phyloP scores from a whole-genome alignment of 2,329 filamentous ascomycete genomes.

The Leptographium flavum region DNA sequence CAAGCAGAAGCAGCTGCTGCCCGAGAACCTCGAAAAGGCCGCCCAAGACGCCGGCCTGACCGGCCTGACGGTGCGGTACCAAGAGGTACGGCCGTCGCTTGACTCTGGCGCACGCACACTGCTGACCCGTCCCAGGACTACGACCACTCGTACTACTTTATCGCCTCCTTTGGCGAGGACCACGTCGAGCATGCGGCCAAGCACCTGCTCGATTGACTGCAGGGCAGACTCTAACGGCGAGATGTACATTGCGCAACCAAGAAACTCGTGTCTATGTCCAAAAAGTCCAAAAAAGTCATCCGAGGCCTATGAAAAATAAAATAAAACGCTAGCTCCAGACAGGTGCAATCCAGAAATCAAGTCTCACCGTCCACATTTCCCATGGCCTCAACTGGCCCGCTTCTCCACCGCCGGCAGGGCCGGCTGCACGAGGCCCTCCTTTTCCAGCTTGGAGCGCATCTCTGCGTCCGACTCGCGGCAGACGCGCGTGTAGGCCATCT shows the following conservation, averaged over 20 bases:
- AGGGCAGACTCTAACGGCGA: not conserved
- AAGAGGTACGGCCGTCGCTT: conserved; percentile 37
- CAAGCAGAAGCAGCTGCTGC: conserved; percentile 80
- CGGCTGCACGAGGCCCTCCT: conserved; percentile 23
- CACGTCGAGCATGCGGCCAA: conserved; percentile 88
- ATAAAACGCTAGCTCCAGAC: too few species aligned
- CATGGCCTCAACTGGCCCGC: too few species aligned
- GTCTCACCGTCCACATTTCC: too few species aligned
- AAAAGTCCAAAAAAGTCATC: not conserved
- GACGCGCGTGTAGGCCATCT: conserved; percentile 69
- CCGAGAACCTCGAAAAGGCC: conserved; percentile 78
- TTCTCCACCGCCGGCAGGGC: not conserved
- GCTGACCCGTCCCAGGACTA: conserved; percentile 46
- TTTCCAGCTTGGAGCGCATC: conserved; percentile 29
- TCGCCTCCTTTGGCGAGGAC: conserved; percentile 78
- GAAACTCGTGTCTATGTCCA: too few species aligned
- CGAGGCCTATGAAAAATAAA: too few species aligned
- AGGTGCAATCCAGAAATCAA: too few species aligned
- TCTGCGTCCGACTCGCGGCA: conserved; percentile 50
- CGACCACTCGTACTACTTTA: conserved; percentile 96
- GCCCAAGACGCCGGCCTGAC: conserved; percentile 61
- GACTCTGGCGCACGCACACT: too few species aligned
- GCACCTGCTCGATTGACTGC: conserved; percentile 35
- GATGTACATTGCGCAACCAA: too few species aligned
- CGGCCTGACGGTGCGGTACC: conserved; percentile 68